Percentiles rank a stretch among this genome's conserved stretches.
Conservation (phyloP, 1,139 yeast species). For the Suhomyces anneliseae region DNA sequence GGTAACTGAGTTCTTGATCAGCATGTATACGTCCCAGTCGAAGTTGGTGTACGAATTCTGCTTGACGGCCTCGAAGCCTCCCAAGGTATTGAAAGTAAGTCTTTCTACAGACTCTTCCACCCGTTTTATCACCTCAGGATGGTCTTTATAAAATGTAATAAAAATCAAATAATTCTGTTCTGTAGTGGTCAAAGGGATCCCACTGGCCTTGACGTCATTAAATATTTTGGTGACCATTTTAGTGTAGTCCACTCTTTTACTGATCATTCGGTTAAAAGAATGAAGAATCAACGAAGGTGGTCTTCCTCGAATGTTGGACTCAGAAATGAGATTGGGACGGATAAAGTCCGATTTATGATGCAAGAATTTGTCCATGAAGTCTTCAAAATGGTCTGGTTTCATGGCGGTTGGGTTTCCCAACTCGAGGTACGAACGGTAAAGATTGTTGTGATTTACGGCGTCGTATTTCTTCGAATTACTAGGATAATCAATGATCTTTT, state of each 20-base stretch:
- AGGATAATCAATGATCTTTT: slow-evolving; percentile 9
- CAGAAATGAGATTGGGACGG: slow-evolving; percentile 23
- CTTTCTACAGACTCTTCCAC: slow-evolving; percentile 7
- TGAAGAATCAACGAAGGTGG: slow-evolving; percentile 3
- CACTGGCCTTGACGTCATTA: slow-evolving; percentile 26
- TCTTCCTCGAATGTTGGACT: slow-evolving; percentile 7
- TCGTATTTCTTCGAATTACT: slow-evolving; percentile 15
- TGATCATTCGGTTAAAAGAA: slow-evolving; percentile 20
- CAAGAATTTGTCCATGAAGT: slow-evolving; percentile 31
- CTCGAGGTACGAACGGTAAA: slow-evolving; percentile 32
- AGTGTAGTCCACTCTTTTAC: slow-evolving; percentile 20
- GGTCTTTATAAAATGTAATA: slow-evolving; percentile 34
- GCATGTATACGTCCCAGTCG: slow-evolving; percentile 21
- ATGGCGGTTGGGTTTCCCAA: slow-evolving; percentile 13
- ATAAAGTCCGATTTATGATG: slow-evolving; percentile 20
- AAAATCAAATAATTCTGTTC: slow-evolving; percentile 35
- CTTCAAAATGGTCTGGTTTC: slow-evolving; percentile 39
- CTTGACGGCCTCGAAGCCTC: neutral
- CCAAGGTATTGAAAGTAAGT: neutral
- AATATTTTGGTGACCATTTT: slow-evolving; percentile 24
- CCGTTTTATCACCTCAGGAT: slow-evolving; percentile 18
- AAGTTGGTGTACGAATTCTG: slow-evolving; percentile 16
- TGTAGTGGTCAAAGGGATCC: slow-evolving; percentile 27
- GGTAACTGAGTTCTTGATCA: slow-evolving; percentile 12
- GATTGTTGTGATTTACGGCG: slow-evolving; percentile 24